Percentiles rank a stretch among this genome's conserved stretches.
Evolutionary conservation across 108 stramenopile genomes (phyloP).

Genomic region (Conticribra weissflogii): DNA sequence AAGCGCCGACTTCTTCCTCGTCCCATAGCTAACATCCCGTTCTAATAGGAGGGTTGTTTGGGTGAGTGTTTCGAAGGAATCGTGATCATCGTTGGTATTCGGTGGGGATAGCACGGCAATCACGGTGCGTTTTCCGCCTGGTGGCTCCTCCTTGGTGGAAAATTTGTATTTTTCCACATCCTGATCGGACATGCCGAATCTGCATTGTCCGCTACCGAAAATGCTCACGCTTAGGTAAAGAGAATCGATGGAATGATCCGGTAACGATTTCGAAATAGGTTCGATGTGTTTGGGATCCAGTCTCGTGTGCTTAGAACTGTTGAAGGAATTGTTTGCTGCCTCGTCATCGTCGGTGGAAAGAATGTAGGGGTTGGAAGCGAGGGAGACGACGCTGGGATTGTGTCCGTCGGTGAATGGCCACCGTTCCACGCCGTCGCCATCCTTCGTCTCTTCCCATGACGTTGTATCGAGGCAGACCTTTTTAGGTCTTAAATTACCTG

Average conservation of each 20-base stretch:
- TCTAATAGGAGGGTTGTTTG: conserved; percentile 70
- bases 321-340: neutral
- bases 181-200: conserved; percentile 53
- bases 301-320: conserved; percentile 13
- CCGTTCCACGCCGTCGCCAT: conserved; percentile 1
- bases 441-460: conserved; percentile 59
- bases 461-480: conserved; percentile 78
- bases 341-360: neutral
- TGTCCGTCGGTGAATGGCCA: conserved; percentile 87
- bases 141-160: conserved; percentile 46
- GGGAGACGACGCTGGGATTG: conserved; percentile 74
- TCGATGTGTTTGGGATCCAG: conserved; percentile 26
- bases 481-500: neutral
- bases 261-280: conserved; percentile 17
- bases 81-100: neutral
- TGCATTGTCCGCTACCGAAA: conserved; percentile 74
- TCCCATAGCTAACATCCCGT: conserved; percentile 71
- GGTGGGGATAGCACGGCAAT: conserved; percentile 27
- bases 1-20: conserved; percentile 25
- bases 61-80: conserved; percentile 53
- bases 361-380: conserved; percentile 36
- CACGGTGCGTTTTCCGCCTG: conserved; percentile 61
- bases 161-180: conserved; percentile 51
- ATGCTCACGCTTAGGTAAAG: conserved; percentile 38
- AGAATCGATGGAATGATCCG: conserved; percentile 5